Base-by-base conservation (phyloP, 2,329 filamentous ascomycete genomes). In the Epicoccum nigrum region DNA sequence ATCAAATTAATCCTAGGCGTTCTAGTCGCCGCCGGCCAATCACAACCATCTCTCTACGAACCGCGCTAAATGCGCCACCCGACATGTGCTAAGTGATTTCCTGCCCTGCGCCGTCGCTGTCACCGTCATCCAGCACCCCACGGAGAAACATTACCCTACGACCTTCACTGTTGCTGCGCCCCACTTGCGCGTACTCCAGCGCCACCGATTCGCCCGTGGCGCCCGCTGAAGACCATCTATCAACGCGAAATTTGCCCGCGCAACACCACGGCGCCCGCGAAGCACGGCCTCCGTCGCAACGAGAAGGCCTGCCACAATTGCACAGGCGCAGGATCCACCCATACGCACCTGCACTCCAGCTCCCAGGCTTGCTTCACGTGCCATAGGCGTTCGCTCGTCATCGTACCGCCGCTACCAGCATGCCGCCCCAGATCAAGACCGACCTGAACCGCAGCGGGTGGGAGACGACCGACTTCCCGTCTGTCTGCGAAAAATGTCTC, bases 381-480 rank as follows among this genome's bases (percentile, higher is more conserved):
- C 32, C 21, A 32, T 2, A 8, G 28, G 2, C 17, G 5, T 19
- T 25, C 11, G 8, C 9, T 16, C 17, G 2, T 17, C 15, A 37
- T 28, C 28, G 13, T 45, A 33, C 17, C 7, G 8, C 20, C 21
- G 38, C 43, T 19, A 23, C n/a, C 43, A 55, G 28, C 49, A 93
- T 95, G 86, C 89, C 90, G 49, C 89, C 92, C 11, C 92, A 96
- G 74, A 97, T 97, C 73, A 97, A 97, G 75, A 89, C 95, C 72
- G 92, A 97, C 71, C 83, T 97, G 38, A 97, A 97, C 77, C 86
- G 94, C 45, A 94, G 92, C 15, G 94, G 94, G 53, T 97, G 92
- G 92, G 94, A 99, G 76, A 89, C 91, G 25, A 94, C 90, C 40
- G 90, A 94, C 74, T 92, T 94, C 67, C 90, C 90, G 7, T 92